These are phyloP conservation scores for Yamadazyma sp. DNA, from an alignment of 805 yeast species.

Conservation along the genomic window DNA sequence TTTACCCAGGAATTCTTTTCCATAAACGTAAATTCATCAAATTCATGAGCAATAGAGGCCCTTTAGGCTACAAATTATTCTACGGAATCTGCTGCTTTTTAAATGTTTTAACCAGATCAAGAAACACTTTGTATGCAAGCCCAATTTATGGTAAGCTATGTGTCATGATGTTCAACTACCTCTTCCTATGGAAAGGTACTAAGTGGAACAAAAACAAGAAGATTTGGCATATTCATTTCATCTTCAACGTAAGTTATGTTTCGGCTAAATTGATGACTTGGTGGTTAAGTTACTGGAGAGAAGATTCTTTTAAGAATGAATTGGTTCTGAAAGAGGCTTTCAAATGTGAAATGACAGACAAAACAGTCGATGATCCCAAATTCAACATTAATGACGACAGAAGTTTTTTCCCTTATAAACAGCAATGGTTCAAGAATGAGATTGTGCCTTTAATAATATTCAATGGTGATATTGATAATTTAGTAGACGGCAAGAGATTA, in stretches of 20 bases:
- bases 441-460: constrained; percentile 62
- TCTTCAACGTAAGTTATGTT: constrained; percentile 83
- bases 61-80: constrained; percentile 42
- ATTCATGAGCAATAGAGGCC: constrained; percentile 55
- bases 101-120: constrained; percentile 65
- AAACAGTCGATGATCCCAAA: constrained; percentile 18
- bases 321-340: constrained; percentile 32
- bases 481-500: constrained; percentile 74
- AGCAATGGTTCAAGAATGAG: constrained; percentile 48
- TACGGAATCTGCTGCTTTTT: constrained; percentile 81
- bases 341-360: constrained; percentile 23
- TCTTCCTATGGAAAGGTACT: constrained; percentile 83
- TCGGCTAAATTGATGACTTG: constrained; percentile 82
- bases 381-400: constrained; percentile 28
- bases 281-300: constrained; percentile 64
- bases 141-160: constrained; percentile 58
- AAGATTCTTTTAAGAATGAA: constrained; percentile 39
- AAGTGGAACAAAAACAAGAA: constrained; percentile 63
- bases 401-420: constrained; percentile 50
- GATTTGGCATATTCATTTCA: constrained; percentile 68
- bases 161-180: constrained; percentile 79
- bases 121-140: constrained; percentile 41
- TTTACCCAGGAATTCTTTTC: constrained; percentile 78
- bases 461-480: constrained; percentile 67
- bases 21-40: constrained; percentile 59